These are phyloP conservation scores for Ogataea chonburiensis DNA, from an alignment of 805 yeast species.

Conservation along the genomic window DNA sequence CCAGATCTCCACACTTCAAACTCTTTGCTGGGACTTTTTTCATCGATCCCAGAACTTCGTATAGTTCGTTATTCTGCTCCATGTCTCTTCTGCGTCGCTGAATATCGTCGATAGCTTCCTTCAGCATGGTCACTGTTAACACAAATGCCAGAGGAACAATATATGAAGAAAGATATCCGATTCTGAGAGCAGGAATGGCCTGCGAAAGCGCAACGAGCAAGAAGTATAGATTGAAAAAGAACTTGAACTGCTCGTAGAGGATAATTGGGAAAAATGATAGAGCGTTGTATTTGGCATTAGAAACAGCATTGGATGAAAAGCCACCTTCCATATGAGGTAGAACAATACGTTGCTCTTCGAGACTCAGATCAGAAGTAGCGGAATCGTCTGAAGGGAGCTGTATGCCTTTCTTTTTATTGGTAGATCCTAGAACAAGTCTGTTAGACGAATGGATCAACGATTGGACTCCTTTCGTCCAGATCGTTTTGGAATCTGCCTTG, in stretches of 20 bases:
- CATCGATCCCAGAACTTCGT: slow-evolving; percentile 58
- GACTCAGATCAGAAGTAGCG: slow-evolving; percentile 2
- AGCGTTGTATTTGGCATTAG: slow-evolving; percentile 92
- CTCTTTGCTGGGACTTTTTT: slow-evolving; percentile 53
- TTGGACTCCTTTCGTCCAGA: slow-evolving; percentile 34
- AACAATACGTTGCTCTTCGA: slow-evolving; percentile 34
- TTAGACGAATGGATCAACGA: slow-evolving; percentile 29
- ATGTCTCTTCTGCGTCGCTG: slow-evolving; percentile 85
- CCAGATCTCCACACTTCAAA: slow-evolving; percentile 83
- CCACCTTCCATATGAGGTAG: slow-evolving; percentile 37
- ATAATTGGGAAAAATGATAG: slow-evolving; percentile 84
- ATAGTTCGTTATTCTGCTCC: slow-evolving; percentile 83
- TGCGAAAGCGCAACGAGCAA: slow-evolving; percentile 92
- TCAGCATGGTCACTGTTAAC: slow-evolving; percentile 85
- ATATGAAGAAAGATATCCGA: slow-evolving; percentile 91
- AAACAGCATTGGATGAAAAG: slow-evolving; percentile 71
- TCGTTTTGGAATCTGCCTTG: slow-evolving; percentile 24
- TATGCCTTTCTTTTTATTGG: slow-evolving; percentile 26
- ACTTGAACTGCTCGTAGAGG: slow-evolving; percentile 93
- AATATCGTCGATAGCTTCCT: slow-evolving; percentile 93
- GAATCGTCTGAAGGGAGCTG: slow-evolving; percentile 28
- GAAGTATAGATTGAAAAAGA: slow-evolving; percentile 91
- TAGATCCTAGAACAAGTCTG: slow-evolving; percentile 24
- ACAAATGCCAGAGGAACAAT: slow-evolving; percentile 95
- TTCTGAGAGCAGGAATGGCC: slow-evolving; percentile 81